A percentile compares a stretch with the other conserved stretches of the same genome.
Conservation (phyloP, 1,284 basidiomycete species). For the Heterobasidion irregulare region DNA sequence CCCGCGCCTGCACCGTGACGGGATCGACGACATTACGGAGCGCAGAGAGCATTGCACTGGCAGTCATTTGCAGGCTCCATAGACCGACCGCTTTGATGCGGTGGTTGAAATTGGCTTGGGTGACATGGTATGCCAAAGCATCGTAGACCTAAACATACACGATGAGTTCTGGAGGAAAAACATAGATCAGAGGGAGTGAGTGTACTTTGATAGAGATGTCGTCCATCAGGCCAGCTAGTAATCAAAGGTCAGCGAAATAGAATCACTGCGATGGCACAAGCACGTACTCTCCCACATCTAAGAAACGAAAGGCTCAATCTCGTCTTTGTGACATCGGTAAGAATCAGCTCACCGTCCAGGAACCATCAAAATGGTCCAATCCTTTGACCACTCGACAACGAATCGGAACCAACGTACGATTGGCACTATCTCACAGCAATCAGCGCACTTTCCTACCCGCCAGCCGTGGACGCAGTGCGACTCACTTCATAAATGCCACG, state of each 20-base stretch:
- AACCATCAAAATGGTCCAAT: slow-evolving; percentile 77
- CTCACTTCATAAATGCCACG: slow-evolving; percentile 97
- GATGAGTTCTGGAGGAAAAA: not conserved
- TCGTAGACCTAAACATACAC: slow-evolving; percentile 42
- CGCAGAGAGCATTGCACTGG: slow-evolving; percentile 53
- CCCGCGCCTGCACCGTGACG: slow-evolving; percentile 35
- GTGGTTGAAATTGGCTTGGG: slow-evolving; percentile 79
- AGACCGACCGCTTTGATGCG: slow-evolving; percentile 81
- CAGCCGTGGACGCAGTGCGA: slow-evolving; percentile 5
- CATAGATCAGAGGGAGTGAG: not conserved
- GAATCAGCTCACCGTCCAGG: slow-evolving; percentile 69
- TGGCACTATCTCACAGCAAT: slow-evolving; percentile 47
- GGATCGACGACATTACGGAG: slow-evolving; percentile 52
- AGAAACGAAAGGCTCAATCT: slow-evolving; percentile 12
- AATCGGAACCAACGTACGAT: slow-evolving; percentile 87
- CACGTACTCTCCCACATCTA: slow-evolving; percentile 81
- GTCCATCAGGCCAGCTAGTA: slow-evolving; percentile 73
- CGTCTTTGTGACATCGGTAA: slow-evolving; percentile 10
- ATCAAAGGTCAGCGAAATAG: slow-evolving; percentile 4
- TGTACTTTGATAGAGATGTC: slow-evolving; percentile 68
- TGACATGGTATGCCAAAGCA: slow-evolving; percentile 88
- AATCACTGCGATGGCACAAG: not conserved
- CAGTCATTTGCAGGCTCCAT: slow-evolving; percentile 74
- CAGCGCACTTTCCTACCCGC: slow-evolving; percentile 3
- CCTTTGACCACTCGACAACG: slow-evolving; percentile 80